Conservation (phyloP, 2,329 filamentous ascomycete genomes). For the Leptoxyphium fumago region DNA sequence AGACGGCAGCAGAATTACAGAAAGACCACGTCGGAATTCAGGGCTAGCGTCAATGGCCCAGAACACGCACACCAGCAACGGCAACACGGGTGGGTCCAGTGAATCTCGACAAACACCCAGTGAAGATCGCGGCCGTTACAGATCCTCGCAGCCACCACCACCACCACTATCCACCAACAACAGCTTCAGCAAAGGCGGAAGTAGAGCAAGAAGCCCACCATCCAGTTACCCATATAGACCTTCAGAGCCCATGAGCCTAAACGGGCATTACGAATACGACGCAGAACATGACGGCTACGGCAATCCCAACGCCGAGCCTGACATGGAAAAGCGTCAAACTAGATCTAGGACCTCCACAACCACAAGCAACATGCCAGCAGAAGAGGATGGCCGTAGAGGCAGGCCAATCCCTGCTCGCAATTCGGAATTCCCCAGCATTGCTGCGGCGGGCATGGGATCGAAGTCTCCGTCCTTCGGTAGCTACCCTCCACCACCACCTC, state of each 20-base stretch:
- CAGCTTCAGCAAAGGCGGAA: conserved; percentile 5
- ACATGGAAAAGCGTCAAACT: neutral
- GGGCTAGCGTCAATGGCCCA: conserved; percentile 10
- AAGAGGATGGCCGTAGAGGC: conserved; percentile 8
- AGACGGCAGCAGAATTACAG: conserved; percentile 8
- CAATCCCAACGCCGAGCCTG: neutral
- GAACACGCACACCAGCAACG: conserved; percentile 5
- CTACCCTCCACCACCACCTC: conserved; percentile 2
- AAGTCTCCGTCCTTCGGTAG: neutral
- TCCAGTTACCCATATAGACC: neutral
- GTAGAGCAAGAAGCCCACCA: neutral
- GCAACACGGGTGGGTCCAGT: conserved; percentile 9
- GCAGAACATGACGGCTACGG: neutral
- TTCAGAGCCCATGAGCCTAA: neutral
- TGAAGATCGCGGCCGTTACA: conserved; percentile 15
- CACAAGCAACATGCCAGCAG: conserved; percentile 3
- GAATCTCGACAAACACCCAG: conserved; percentile 11
- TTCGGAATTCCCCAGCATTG: conserved; percentile 3
- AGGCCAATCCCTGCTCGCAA: conserved; percentile 8
- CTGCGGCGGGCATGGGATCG: conserved; percentile 6
- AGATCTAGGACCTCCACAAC: conserved; percentile 4
- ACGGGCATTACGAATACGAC: neutral
- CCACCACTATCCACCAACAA: conserved; percentile 5
- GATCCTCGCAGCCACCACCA: conserved; percentile 5
- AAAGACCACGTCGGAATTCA: conserved; percentile 6